A percentile compares a stretch with the other conserved stretches of the same genome.
Conservation (phyloP, 768 basidiomycete species). For the Kwoniella sp. region DNA sequence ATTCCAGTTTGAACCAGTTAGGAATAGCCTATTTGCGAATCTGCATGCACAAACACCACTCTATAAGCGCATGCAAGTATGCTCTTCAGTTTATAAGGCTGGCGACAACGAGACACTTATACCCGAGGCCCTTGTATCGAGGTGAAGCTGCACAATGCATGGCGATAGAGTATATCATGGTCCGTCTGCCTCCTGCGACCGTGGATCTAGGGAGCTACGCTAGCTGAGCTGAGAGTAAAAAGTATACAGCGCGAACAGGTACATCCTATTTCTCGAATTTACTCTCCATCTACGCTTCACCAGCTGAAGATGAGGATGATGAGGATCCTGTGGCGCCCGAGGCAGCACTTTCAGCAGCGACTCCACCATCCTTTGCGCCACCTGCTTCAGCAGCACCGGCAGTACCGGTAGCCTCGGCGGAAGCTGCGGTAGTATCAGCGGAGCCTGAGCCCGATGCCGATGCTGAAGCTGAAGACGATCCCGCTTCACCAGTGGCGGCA, state of each 20-base stretch:
- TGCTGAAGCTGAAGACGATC: no score
- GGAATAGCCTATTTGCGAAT: conserved; percentile 1
- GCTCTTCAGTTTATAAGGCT: neutral
- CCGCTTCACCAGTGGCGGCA: neutral
- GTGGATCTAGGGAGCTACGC: no score
- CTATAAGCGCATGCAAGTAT: neutral
- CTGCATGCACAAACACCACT: neutral
- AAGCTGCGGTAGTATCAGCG: neutral
- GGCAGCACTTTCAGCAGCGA: no score
- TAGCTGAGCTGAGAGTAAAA: no score
- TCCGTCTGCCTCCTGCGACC: neutral
- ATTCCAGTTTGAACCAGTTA: conserved; percentile 5
- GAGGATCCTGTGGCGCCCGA: no score
- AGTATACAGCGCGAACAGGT: no score
- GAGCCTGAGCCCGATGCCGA: no score
- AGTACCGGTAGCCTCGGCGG: neutral
- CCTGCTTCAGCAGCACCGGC: neutral
- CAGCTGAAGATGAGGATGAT: neutral
- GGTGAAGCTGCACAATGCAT: conserved; percentile 11
- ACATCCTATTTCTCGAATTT: no score
- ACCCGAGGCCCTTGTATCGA: neutral
- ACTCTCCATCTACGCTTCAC: no score
- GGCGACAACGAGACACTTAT: no score
- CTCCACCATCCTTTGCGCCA: no score
- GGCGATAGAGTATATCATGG: neutral